Percentiles rank a stretch among this genome's conserved stretches.
Evolutionary conservation across 768 basidiomycete species (phyloP).

Genomic region (Sarcomyxa edulis): DNA sequence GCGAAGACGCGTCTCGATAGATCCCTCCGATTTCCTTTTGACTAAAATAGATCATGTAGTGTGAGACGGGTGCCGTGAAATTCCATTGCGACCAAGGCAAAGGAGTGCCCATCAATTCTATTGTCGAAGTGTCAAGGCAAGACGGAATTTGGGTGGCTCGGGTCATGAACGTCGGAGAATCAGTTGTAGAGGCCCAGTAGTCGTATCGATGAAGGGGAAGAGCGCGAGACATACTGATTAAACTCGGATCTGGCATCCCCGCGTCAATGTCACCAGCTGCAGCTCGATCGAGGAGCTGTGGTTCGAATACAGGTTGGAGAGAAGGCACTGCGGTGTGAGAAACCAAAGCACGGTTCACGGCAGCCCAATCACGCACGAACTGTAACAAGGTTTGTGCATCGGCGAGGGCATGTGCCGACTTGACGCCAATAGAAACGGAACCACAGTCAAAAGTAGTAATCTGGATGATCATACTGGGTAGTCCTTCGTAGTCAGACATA

Average conservation of each 20-base stretch:
- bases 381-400: slow-evolving; percentile 28
- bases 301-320: slow-evolving; percentile 23
- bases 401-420: slow-evolving; percentile 27
- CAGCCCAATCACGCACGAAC: slow-evolving; percentile 30
- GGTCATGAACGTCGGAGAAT: slow-evolving; percentile 13
- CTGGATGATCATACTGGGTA: slow-evolving; percentile 28
- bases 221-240: slow-evolving; percentile 15
- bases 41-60: slow-evolving; percentile 20
- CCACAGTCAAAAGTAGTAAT: slow-evolving; percentile 24
- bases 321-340: neutral
- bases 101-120: slow-evolving; percentile 2
- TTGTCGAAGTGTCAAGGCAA: slow-evolving; percentile 13
- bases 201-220: slow-evolving; percentile 25
- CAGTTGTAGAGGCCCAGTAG: slow-evolving; percentile 21
- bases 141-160: slow-evolving; percentile 10
- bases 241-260: slow-evolving; percentile 11
- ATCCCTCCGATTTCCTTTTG: slow-evolving; percentile 22
- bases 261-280: slow-evolving; percentile 26
- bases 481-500: slow-evolving; percentile 12
- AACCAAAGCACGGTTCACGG: slow-evolving; percentile 16
- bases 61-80: slow-evolving; percentile 15
- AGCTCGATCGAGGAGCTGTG: slow-evolving; percentile 19
- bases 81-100: slow-evolving; percentile 26
- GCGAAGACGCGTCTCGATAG: slow-evolving; percentile 20
- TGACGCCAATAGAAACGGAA: slow-evolving; percentile 22